Evolutionary conservation across 2,329 filamentous ascomycete species (phyloP), one percentile per base, ranked within the genome.

Genomic region (Metarhizium sp.): DNA sequence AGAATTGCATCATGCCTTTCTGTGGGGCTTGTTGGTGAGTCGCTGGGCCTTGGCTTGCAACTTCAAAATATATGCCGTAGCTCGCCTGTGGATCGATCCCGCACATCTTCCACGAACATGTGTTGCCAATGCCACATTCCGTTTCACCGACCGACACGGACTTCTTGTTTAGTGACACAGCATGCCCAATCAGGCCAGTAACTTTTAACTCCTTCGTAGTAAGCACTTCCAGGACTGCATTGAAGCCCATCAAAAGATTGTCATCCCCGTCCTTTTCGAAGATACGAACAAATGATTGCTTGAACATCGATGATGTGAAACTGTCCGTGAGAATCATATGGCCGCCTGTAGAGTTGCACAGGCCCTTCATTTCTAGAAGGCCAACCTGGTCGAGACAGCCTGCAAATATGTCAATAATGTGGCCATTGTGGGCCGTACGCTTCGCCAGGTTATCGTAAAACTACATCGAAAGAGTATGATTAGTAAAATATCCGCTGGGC

Each of bases 81-180:
- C 91, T 96, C 36, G 94, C 85, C 55, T 85, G 87, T 11, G 94
- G 94, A 64, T 97, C 92, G 62, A 99, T 96, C 62, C 91, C 92
- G 66, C 94, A 97, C 92, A 99, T 96, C 75, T 99, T 99, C 94
- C 94, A 99, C 3, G 92, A 92, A 72, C 92, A 97, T 1, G 94
- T 99, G 69, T 97, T 97, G 61, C 94, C 94, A 64, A 99, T 96
- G 66, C 94, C 94, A 65, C 92, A 96, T 70, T 99, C 94, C 0
- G 94, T 97, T 75, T 99, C 94, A 53, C 94, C 94, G 13, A 99
- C 94, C 1, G 91, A 96, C 8, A 88, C 88, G 0, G 94, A 97
- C 69, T 99, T 99, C 75, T 97, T 99, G 78, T 97, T 97, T 63
- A 96, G 78, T 2, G 92, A 97, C 50, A 99, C 87, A 0, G 92